Base-by-base conservation (phyloP, 2,329 filamentous ascomycete genomes). In the Ascocoryne sarcoides region DNA sequence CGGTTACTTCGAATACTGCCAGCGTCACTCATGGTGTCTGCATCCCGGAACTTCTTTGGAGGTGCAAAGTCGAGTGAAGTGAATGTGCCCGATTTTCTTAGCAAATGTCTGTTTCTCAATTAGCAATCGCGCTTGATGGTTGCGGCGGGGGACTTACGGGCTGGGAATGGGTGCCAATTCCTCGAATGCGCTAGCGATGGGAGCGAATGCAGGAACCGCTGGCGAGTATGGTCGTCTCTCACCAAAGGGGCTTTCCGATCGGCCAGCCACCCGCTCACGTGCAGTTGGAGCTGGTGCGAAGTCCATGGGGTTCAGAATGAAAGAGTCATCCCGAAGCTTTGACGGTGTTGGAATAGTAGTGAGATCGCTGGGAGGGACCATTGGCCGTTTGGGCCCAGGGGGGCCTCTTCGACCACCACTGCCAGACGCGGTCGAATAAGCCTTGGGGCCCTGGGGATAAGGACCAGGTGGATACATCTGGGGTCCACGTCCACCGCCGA, bases 131-230 rank as follows among this genome's bases (percentile, higher is more conserved):
- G 48, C 83, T 84, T 82, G 78, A 89, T 76, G 90, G 88, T 71
- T 87, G 95, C 28, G 92, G 90, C 48, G 9, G 9, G 32, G 23
- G 47, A 83, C 84, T 83, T 78, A 90, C 77, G 92, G 88, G 72
- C 88, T 95, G 28, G 92, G 92, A 48, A 98, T 79, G 7, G 75
- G 73, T 10, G 82, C 65, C 46, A 96, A 78, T 44, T 96, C 90
- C 42, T 96, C 90, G 62, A 88, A 95, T 4, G 88, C 73, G 44
- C 82, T 86, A 17, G 74, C 80, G 29, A 95, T 71, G 1, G 89
- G 89, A n/a, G 79, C 83, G 58, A 85, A 82, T 20, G 76, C 73
- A 12, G 82, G 77, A 2, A 89, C 72, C 28, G 71, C 68, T n/a
- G 83, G 79, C 42, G 79, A 80, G 66, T 86, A 98, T 1, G 87